A percentile compares a stretch with the other conserved stretches of the same genome.
phyloP scores from a whole-genome alignment of 208 protist genomes.

The Leishmania amazonensis region DNA sequence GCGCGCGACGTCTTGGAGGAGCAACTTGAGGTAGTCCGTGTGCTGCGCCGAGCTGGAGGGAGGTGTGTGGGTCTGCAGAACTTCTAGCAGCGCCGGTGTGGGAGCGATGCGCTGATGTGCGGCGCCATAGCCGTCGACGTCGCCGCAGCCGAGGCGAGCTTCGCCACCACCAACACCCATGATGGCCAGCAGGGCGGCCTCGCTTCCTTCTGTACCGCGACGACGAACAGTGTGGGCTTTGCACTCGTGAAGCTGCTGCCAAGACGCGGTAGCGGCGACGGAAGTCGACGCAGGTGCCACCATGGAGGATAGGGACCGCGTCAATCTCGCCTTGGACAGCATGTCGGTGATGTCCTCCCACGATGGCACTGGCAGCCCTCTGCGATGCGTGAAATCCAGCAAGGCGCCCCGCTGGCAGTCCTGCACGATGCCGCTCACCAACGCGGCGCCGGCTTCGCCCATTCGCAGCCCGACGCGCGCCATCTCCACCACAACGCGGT shows the following conservation, averaged over 20 bases:
- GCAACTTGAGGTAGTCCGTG: conserved; percentile 30
- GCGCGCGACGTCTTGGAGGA: conserved; percentile 31
- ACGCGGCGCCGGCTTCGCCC: conserved; percentile 38
- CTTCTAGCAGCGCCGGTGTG: conserved; percentile 41
- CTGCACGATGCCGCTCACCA: conserved; percentile 46
- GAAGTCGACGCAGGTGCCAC: too few species aligned
- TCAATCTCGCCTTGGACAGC: neutral
- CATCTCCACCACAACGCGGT: conserved; percentile 40
- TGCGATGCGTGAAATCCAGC: conserved; percentile 34
- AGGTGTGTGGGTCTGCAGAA: conserved; percentile 45
- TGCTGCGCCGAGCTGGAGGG: conserved; percentile 29
- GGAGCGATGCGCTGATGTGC: conserved; percentile 32
- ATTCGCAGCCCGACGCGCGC: conserved; percentile 49
- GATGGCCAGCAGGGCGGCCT: neutral
- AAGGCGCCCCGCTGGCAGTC: conserved; percentile 54
- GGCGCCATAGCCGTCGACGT: conserved; percentile 1
- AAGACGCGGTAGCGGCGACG: neutral
- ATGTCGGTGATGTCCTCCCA: conserved; percentile 17
- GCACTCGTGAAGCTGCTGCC: conserved; percentile 2
- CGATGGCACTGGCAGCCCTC: conserved; percentile 36
- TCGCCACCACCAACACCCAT: conserved; percentile 3
- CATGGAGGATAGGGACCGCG: neutral
- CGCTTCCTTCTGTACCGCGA: neutral
- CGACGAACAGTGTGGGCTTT: neutral
- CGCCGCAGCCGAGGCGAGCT: too few species aligned